Evolutionary conservation across 2,329 filamentous ascomycete species (phyloP), one percentile per base, ranked within the genome.

Genomic region (Cryoendolithus antarcticus): DNA sequence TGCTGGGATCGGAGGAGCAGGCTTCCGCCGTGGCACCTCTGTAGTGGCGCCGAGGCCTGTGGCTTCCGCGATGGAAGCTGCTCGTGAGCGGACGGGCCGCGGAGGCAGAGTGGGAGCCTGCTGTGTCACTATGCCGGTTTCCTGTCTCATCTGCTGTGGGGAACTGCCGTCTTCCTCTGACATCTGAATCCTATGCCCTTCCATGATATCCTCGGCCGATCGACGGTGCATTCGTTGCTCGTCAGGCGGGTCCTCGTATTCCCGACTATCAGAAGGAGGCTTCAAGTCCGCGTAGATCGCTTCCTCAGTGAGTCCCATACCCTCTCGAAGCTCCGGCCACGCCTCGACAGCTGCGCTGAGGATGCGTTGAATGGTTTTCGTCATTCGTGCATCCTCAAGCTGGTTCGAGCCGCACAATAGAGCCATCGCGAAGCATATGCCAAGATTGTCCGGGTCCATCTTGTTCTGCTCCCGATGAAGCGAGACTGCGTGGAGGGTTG

Each of bases 331-430:
- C 12, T 65, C 47, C 2, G 59, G 49, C 67, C 70, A 67, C 47
- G 62, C 47, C 9, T 64, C 56, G 30, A 72, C 63, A 2, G 68
- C 66, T 29, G 64, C 61, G 32, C 64, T 61, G 10, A 75, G 52
- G 4, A 74, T 60, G 9, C 64, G 62, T 12, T 65, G 60, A n/a
- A 73, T 58, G 10, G 71, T 65, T 2, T 61, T 63, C 3, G 69
- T 69, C 52, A 72, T 65, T 47, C 69, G 72, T 0, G 66, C 68
- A 45, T 75, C 71, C 43, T 71, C 67, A 30, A 72, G 55, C 47
- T 72, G 69, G 50, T 75, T 67, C 3, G 67, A 64, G 1, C 70
- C 70, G 45, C 65, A 64, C 9, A 74, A 50, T 3, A 75, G 53
- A 30, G 66, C 64, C 30, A 71, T 70, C 2, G 67, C 67, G 49